Base-by-base conservation (phyloP, 345 rosid species). In the Cochlearia excelsa region DNA sequence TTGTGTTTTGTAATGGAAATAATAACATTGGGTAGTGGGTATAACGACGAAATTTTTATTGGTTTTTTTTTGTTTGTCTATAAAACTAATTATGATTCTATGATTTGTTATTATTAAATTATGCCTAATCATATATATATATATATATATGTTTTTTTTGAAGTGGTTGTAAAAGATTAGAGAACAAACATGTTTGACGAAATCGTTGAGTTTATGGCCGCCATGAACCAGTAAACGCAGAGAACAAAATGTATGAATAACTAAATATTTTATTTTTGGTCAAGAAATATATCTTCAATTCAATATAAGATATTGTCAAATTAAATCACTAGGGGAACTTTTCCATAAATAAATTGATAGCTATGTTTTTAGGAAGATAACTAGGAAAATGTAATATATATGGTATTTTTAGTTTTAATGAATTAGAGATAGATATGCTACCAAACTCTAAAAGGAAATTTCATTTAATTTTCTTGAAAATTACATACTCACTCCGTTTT, bases 211-310 rank as follows among this genome's bases (percentile, higher is more conserved):
- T 57, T 70, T 70, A 57, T 63, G 74, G 74, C 65, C 69, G 65
- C 74, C 69, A 70, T 70, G 74, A 63, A 70, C 35, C 63, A 37
- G 74, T 70, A 70, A 70, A 57, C 74, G 59, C 37, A 63, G 53
- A 16, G 23, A 16, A 16, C 23, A 16, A 16, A 16, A 16, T 16
- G 23, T 16, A 16, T 16, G 23, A 63, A 62, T 57, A 48, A 28
- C 53, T 38, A 62, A 35, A 51, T 2, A 9, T 28, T 33, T 33
- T 60, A 4, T 28, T 28, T 59, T 10, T 16, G 0, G 9, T 26
- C 11, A n/a, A 11, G 5, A 23, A 58, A 67, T 58, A 59, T 59
- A 6, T 67, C 39, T 67, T 59, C 11, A 29, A 40, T 40, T 29
- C 35, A 33, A 33, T 45, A 33, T 33, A 2, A 33, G 35, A 3